These are phyloP conservation scores for Exobasidium cylindrosporum DNA, from an alignment of 1,284 basidiomycete species.

Conservation along the genomic window DNA sequence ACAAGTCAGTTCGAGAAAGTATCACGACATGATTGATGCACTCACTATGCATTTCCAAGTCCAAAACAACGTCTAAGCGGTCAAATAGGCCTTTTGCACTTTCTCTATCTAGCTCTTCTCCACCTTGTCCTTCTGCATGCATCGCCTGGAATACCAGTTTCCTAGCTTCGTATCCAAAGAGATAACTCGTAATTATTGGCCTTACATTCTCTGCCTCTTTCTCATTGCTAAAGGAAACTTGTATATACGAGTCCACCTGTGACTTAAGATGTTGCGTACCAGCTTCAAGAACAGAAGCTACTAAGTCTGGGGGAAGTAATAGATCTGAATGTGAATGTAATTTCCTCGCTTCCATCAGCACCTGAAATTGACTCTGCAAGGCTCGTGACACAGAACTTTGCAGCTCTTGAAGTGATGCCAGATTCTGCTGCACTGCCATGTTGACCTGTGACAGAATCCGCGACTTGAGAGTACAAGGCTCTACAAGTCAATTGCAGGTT, in stretches of 20 bases:
- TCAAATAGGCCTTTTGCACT: constrained; percentile 16
- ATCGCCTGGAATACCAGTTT: not conserved
- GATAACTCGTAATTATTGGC: not conserved
- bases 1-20: not conserved
- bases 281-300: not conserved
- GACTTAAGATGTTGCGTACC: not conserved
- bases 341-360: not conserved
- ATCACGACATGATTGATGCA: not conserved
- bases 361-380: not conserved
- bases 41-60: constrained; percentile 24
- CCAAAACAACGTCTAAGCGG: constrained; percentile 34
- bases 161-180: not conserved
- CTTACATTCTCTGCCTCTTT: not conserved
- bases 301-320: constrained; percentile 6
- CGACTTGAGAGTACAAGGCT: too few relatives aligned
- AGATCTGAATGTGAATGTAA: constrained; percentile 5
- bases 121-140: not conserved
- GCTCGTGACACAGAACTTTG: not conserved
- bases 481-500: too few relatives aligned
- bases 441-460: not conserved
- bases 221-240: not conserved
- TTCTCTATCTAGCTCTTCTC: not conserved
- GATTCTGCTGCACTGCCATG: not conserved
- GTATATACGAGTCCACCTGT: not conserved
- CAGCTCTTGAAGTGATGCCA: not conserved